Base-by-base conservation (phyloP, 352 stramenopile genomes). In the Phytopythium cucurbitacearum region DNA sequence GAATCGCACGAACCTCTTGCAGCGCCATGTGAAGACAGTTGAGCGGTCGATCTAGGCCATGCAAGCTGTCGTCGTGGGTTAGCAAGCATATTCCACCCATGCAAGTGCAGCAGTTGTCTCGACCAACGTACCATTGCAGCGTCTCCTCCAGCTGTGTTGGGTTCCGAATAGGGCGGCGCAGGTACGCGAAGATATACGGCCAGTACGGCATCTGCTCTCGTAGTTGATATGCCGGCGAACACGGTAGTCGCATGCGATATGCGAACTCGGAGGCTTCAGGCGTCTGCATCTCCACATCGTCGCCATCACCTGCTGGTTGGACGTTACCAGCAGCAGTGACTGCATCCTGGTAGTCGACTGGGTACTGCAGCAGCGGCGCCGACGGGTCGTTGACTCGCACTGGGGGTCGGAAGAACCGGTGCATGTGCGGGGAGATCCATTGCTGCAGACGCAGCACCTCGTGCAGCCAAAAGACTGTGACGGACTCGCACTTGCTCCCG, bases 401-500 rank as follows among this genome's bases (percentile, higher is more conserved):
- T 12, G 78, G 78, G 9, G 73, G 75, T 32, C 53, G 50, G 48
- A 86, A 89, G 63, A 85, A 80, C 49, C 59, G 53, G 48, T 82
- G 59, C 16, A 49, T 55, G 11, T 69, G 57, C 13, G 59, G 48
- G 0, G 50, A 51, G 32, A 89, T 45, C 71, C 71, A 84, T 33
- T 62, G 59, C n/a, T 56, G 54, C 4, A 59, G 46, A 4, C 64
- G 60, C 46, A 81, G 48, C 58, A 71, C 70, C 46, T 87, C 76
- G 2, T 53, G 51, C 41, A 87, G 61, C 78, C 78, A 89, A 42
- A 75, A 87, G 45, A 64, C 57, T n/a, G 78, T 89, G 41, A 85
- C 75, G 10, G 43, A 5, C 39, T 55, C 15, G 10, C 59, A 15
- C 43, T 46, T 21, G 47, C 52, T 40, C 7, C 38, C 21, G 5